Base-by-base conservation (phyloP, 2,329 filamentous ascomycete species). In the Hypoxylon sp. region DNA sequence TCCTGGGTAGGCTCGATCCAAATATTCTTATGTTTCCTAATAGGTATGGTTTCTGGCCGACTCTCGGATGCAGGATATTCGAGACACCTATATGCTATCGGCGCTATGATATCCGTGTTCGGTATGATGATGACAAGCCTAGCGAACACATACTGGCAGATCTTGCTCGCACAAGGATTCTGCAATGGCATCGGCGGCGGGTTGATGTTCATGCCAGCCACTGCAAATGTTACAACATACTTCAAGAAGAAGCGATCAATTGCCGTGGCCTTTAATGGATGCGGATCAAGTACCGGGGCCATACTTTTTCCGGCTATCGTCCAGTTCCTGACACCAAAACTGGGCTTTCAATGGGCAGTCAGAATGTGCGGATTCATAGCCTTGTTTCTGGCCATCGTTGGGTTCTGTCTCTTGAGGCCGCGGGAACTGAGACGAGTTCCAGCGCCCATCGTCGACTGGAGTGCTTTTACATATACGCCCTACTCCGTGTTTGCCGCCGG, bases 261-360 rank as follows among this genome's bases (percentile, higher is more conserved):
- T n/a, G 68, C 75, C 53, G 54, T 75, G 35, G 70, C 71, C 14
- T 19, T 76, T 10, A 70, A 68, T 8, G 68, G 71, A 14, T 71
- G 74, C 29, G 74, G 74, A 9, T 66, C 69, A n/a, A 71, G 64
- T 44, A 68, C 70, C 0, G 74, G 73, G 68, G 80, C 81, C 22
- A 78, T 84, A 63, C 74, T 84, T 26, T 84, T 80, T 64, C 81
- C 82, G 1, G 67, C 70, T 1, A 72, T 87, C 19, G 78, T 86
- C 33, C 78, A 81, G 72, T 73, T 75, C 74, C 63, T 80, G 0
- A 81, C 89, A 0, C 81, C 83, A 1, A 79, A 84, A 65, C 74
- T 88, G 13, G 87, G 87, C 1, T 89, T 88, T 64, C 80, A 81
- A 13, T 90, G 87, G 88, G 83, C 87, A 0, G 79, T 84, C 2